phyloP scores from a whole-genome alignment of 306 rosid genomes.

The Castanea mollissima region DNA sequence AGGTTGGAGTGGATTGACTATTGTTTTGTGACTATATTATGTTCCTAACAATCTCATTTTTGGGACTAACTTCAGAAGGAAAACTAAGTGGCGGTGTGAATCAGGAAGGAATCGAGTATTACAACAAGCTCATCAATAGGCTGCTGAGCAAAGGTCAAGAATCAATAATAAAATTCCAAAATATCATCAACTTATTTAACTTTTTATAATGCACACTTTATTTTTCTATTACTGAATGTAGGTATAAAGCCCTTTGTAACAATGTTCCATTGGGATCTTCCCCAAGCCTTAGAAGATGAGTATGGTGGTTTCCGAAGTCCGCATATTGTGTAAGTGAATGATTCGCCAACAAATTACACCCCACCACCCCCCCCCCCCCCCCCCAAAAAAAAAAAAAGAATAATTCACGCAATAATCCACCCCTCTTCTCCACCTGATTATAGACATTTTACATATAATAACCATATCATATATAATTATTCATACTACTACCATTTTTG shows the following conservation, averaged over 20 bases:
- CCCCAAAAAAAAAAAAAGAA: no score
- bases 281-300: conserved; percentile 60
- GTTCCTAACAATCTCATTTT: not conserved
- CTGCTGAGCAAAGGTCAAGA: conserved; percentile 42
- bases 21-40: not conserved
- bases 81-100: conserved; percentile 52
- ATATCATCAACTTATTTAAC: not conserved
- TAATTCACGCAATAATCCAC: no score
- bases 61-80: conserved; percentile 32
- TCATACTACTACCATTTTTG: no score
- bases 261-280: conserved; percentile 72
- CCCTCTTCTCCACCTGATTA: no score
- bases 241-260: conserved; percentile 54
- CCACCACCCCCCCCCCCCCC: no score
- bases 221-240: not conserved
- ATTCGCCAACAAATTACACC: no score
- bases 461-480: no score
- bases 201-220: no score
- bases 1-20: conserved; percentile 15
- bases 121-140: conserved; percentile 55
- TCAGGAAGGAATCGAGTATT: conserved; percentile 48
- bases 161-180: not conserved
- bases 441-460: no score
- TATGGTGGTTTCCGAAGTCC: conserved; percentile 59
- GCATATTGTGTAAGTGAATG: conserved; percentile 42